Percentiles rank a stretch among this genome's conserved stretches.
phyloP scores from a whole-genome alignment of 306 rosid species.

The Arachis hypogaea region DNA sequence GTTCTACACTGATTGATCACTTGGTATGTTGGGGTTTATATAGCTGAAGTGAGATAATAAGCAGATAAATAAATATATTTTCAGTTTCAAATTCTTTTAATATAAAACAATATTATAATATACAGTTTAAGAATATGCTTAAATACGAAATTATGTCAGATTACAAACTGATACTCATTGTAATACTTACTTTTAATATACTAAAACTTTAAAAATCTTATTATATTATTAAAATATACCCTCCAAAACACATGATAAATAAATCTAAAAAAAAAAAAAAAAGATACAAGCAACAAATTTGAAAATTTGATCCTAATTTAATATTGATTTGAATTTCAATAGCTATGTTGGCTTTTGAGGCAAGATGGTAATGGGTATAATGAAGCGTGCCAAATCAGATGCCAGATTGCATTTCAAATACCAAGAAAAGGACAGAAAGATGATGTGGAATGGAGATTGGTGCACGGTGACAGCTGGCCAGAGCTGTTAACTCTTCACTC shows the following conservation, averaged over 20 bases:
- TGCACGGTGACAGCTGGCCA: conserved; percentile 56
- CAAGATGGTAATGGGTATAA: conserved; percentile 34
- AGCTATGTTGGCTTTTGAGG: conserved; percentile 44
- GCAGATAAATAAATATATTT: neutral
- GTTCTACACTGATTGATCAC: conserved; percentile 11
- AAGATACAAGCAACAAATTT: too few species aligned
- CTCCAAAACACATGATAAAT: too few species aligned
- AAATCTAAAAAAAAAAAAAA: too few species aligned
- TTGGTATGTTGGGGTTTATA: conserved; percentile 46
- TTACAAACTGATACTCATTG: too few species aligned
- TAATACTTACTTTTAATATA: too few species aligned
- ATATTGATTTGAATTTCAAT: neutral
- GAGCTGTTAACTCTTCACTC: conserved; percentile 39
- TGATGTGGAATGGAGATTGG: conserved; percentile 35
- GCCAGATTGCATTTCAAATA: conserved; percentile 58
- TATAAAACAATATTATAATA: too few species aligned
- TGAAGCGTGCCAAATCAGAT: conserved; percentile 44
- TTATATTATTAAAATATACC: too few species aligned
- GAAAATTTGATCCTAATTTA: too few species aligned
- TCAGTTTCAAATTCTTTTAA: conserved; percentile 13
- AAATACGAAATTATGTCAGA: too few species aligned
- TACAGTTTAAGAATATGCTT: too few species aligned
- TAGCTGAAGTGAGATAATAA: conserved; percentile 38
- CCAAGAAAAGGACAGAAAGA: conserved; percentile 27
- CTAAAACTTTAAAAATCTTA: too few species aligned